Percentiles rank a stretch among this genome's conserved stretches.
Conservation (phyloP, 768 basidiomycete species). For the Pleurotus tuoliensis region DNA sequence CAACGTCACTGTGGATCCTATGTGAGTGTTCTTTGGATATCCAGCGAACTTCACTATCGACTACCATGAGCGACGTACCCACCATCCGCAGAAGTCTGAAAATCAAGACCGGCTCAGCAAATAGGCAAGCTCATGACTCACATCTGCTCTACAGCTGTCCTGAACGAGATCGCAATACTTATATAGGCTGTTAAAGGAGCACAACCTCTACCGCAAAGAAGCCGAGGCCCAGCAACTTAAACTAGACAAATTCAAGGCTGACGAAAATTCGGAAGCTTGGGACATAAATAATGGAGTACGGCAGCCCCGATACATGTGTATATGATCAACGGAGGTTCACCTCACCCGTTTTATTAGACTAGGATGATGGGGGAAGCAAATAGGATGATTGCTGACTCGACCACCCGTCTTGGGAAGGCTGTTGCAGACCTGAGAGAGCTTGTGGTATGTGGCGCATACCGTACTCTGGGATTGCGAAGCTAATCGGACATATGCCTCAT, state of each 20-base stretch:
- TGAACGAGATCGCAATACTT: too few species aligned
- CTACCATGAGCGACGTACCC: conserved; percentile 44
- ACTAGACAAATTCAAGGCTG: conserved; percentile 58
- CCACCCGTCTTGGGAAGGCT: conserved; percentile 56
- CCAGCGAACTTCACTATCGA: neutral
- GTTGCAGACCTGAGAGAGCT: conserved; percentile 61
- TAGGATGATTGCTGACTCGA: conserved; percentile 75
- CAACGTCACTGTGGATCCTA: too few species aligned
- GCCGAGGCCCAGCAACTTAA: conserved; percentile 51
- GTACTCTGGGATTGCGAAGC: neutral
- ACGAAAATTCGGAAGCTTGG: conserved; percentile 63
- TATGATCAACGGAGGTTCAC: conserved; percentile 6
- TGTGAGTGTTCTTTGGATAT: neutral
- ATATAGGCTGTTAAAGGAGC: conserved; percentile 65
- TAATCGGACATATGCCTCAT: conserved; percentile 3
- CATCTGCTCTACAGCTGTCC: too few species aligned
- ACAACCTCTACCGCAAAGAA: conserved; percentile 62
- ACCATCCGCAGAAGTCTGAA: conserved; percentile 63
- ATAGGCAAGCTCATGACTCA: conserved; percentile 27
- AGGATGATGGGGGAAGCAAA: conserved; percentile 72
- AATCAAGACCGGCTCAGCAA: conserved; percentile 68
- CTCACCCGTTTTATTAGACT: conserved; percentile 34
- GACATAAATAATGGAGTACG: conserved; percentile 72
- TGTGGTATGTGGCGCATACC: conserved; percentile 48
- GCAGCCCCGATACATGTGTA: conserved; percentile 10